A percentile compares a stretch with the other conserved stretches of the same genome.
Conservation (phyloP, 75 land plant genomes). For the Ceratopteris richardii region DNA sequence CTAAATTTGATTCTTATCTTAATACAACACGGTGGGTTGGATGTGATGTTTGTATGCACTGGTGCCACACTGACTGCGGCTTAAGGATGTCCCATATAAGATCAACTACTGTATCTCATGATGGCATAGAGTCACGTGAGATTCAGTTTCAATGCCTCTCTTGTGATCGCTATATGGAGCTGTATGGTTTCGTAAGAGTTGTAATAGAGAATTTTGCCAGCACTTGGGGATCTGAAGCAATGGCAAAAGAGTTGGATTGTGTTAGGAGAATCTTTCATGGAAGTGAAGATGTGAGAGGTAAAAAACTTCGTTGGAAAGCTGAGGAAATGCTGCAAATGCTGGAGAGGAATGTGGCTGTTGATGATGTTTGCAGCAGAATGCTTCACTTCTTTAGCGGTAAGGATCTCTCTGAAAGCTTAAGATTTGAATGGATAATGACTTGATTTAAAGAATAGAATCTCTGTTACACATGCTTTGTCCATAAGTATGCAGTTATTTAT, state of each 20-base stretch:
- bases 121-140: conserved; percentile 56
- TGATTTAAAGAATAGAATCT: too few species aligned
- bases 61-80: conserved; percentile 97
- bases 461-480: too few species aligned
- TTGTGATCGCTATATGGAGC: conserved; percentile 83
- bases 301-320: conserved; percentile 54
- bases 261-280: conserved; percentile 74
- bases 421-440: too few species aligned
- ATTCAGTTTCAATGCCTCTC: conserved; percentile 92
- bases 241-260: conserved; percentile 76
- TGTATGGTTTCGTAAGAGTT: conserved; percentile 95
- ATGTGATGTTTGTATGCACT: conserved; percentile 88
- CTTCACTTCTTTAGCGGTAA: conserved; percentile 48
- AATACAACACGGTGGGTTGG: conserved; percentile 98
- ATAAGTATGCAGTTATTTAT: too few species aligned
- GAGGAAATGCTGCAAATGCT: conserved; percentile 58
- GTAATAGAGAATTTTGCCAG: conserved; percentile 68
- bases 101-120: conserved; percentile 46
- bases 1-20: conserved; percentile 75
- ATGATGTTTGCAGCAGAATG: conserved; percentile 31
- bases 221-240: conserved; percentile 54
- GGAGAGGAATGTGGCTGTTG: conserved; percentile 29
- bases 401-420: too few species aligned
- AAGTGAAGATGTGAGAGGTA: conserved; percentile 72
- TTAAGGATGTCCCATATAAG: conserved; percentile 57